Base-by-base conservation (phyloP, 371 early-diverging fungal genomes). In the Syncephalastrum monosporum region DNA sequence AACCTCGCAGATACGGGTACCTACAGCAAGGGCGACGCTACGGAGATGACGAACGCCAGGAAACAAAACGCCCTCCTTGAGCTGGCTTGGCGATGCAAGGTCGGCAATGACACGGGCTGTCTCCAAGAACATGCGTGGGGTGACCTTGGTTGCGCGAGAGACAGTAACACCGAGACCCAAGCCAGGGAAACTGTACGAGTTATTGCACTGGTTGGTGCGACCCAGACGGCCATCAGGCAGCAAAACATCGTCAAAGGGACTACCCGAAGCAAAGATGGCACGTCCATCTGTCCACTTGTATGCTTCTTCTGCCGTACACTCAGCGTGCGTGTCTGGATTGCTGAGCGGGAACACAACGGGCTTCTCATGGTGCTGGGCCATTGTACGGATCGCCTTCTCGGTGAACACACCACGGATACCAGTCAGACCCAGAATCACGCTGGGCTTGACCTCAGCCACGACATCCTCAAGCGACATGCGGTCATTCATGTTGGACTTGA, bases 271-370 rank as follows among this genome's bases (percentile, higher is more conserved):
- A 71, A 82, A 85, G 49, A 85, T 85, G 38, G 84, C 82, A 33
- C 79, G 71, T 16, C 84, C 83, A 17, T 84, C 79, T 0, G 86
- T 79, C 83, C 83, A 82, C 25, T 79, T 59, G 58, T 82, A 82
- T 5, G 86, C 86, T 63, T 83, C 64, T 67, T 82, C 83, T 41
- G 82, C 82, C 6, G 85, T 81, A 58, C 87, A 87, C 63, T 87
- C 87, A 8, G 84, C 82, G 56, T 77, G 82, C 14, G 71, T 81
- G 45, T 82, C 84, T 42, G 87, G 87, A 50, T 87, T 87, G 42
- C 81, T 80, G 19, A 87, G 71, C 16, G 87, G 86, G 68, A 87
- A 85, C 5, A 87, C 71, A 8, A 82, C 71, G 8, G 87, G 87
- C 25, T 76, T 74, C 45, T 83, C 81, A 17, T 80, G 75, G 48